Conservation (phyloP, 1,284 basidiomycete species). For the Grifola frondosa region DNA sequence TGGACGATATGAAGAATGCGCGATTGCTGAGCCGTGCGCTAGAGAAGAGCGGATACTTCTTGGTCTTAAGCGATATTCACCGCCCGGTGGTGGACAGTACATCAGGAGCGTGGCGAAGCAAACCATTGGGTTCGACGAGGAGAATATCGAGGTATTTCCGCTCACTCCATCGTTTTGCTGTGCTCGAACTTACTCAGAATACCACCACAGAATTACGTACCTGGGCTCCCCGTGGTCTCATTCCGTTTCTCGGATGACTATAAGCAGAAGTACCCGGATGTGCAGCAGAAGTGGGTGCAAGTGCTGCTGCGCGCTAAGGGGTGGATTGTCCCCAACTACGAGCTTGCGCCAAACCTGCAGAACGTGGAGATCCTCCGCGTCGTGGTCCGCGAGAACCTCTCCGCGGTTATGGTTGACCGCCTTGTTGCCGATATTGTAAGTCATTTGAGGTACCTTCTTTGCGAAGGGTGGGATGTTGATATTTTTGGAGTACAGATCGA, state of each 20-base stretch:
- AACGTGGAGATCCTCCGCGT: slow-evolving; percentile 81
- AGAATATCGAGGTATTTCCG: slow-evolving; percentile 52
- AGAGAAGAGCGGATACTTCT: slow-evolving; percentile 78
- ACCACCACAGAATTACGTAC: slow-evolving; percentile 56
- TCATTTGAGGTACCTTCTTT: slow-evolving; percentile 3
- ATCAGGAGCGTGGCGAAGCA: slow-evolving; percentile 38
- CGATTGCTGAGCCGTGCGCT: slow-evolving; percentile 84
- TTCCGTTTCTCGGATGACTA: slow-evolving; percentile 89
- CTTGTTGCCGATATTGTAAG: slow-evolving; percentile 63
- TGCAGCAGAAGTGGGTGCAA: slow-evolving; percentile 91
- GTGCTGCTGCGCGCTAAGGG: slow-evolving; percentile 73
- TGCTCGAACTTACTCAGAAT: slow-evolving; percentile 3
- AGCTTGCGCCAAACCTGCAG: slow-evolving; percentile 71
- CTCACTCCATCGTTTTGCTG: background rate
- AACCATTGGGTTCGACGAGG: slow-evolving; percentile 42
- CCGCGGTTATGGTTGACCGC: slow-evolving; percentile 63
- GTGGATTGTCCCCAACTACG: slow-evolving; percentile 90
- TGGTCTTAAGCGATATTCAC: slow-evolving; percentile 74
- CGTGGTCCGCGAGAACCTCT: slow-evolving; percentile 78
- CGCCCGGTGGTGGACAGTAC: slow-evolving; percentile 33
- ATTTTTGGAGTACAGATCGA: slow-evolving; percentile 45
- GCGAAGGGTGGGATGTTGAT: background rate
- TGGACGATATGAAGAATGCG: slow-evolving; percentile 82
- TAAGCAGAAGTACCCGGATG: slow-evolving; percentile 64
- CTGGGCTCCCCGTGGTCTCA: slow-evolving; percentile 87